Conservation (phyloP, 2,329 filamentous ascomycete species). For the Fusarium citri region DNA sequence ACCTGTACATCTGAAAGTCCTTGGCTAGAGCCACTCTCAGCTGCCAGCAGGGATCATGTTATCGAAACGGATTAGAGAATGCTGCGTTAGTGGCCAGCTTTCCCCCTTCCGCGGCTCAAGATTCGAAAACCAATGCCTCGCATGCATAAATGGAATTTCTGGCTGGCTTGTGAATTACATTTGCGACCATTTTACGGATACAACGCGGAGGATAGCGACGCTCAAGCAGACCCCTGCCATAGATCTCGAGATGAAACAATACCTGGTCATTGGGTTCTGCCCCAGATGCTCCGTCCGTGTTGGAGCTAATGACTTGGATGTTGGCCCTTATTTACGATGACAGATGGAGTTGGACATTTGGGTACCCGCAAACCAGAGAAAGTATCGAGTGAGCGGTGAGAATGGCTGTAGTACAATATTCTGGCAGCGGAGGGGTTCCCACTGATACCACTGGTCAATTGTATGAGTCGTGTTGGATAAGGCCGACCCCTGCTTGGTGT, state of each 20-base stretch:
- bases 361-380: neutral
- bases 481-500: neutral
- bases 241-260: constrained; percentile 4
- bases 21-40: constrained; percentile 5
- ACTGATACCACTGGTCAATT: neutral
- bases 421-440: constrained; percentile 1
- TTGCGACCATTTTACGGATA: constrained; percentile 6
- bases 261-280: neutral
- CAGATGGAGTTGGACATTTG: neutral
- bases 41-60: constrained; percentile 4
- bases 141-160: constrained; percentile 11
- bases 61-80: constrained; percentile 3
- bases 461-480: neutral
- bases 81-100: constrained; percentile 14
- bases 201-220: neutral
- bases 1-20: neutral
- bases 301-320: neutral
- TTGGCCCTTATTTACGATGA: neutral
- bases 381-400: constrained; percentile 28
- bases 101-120: constrained; percentile 3
- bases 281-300: constrained; percentile 13
- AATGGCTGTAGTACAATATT: neutral
- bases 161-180: constrained; percentile 7
- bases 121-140: constrained; percentile 4
- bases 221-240: constrained; percentile 3